These are phyloP conservation scores for Pugionium cornutum DNA, from an alignment of 345 rosid genomes.

Conservation along the genomic window DNA sequence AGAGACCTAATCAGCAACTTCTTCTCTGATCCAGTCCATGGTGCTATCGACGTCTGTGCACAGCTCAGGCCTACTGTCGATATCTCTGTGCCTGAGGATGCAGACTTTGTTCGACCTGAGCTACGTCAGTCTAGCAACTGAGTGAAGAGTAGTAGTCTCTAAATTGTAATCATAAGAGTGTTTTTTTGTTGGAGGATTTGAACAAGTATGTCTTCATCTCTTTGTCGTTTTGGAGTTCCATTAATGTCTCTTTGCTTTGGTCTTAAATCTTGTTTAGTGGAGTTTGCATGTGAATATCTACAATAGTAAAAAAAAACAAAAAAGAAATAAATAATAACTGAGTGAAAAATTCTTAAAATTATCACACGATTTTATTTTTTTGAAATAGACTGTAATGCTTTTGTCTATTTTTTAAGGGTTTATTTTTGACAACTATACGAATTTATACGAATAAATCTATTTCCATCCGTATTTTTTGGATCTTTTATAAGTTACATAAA, in stretches of 20 bases:
- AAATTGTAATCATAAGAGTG: neutral
- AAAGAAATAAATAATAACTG: too few relatives aligned
- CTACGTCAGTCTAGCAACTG: conserved; percentile 61
- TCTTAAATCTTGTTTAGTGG: neutral
- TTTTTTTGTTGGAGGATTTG: conserved; percentile 15
- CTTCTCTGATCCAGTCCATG: conserved; percentile 77
- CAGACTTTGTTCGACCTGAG: conserved; percentile 90
- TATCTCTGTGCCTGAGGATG: conserved; percentile 77
- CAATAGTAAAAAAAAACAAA: too few relatives aligned
- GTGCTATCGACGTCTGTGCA: conserved; percentile 76
- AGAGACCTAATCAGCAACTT: conserved; percentile 80
- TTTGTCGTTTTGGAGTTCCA: neutral
- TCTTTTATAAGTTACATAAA: too few relatives aligned
- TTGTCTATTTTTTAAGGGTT: too few relatives aligned
- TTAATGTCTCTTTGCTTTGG: conserved; percentile 10
- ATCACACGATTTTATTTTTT: too few relatives aligned
- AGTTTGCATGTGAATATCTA: neutral
- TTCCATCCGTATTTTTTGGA: too few relatives aligned
- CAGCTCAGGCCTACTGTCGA: conserved; percentile 78
- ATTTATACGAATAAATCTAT: too few relatives aligned
- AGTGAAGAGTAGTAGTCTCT: conserved; percentile 3
- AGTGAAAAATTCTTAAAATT: too few relatives aligned
- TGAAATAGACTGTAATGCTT: too few relatives aligned
- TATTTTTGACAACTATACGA: too few relatives aligned
- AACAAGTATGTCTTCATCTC: conserved; percentile 3